phyloP scores from a whole-genome alignment of 2,329 filamentous ascomycete genomes.

The Verticillium nubilum region DNA sequence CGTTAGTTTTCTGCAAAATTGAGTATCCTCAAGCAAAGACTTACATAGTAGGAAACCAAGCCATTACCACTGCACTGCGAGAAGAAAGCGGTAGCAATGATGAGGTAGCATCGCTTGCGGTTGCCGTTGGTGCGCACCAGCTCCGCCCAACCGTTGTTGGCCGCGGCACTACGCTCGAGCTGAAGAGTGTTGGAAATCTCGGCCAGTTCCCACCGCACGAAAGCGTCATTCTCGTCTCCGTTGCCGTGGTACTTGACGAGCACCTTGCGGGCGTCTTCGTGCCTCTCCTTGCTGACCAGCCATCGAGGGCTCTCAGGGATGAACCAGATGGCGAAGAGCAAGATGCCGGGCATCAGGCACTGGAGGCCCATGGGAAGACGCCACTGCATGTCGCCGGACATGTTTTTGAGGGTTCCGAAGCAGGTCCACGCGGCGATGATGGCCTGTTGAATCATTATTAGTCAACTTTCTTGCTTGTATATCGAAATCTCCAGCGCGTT shows the following conservation, averaged over 20 bases:
- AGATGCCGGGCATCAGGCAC: slow-evolving; percentile 39
- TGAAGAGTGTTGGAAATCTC: slow-evolving; percentile 55
- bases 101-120: slow-evolving; percentile 45
- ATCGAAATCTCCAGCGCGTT: background rate
- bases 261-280: slow-evolving; percentile 27
- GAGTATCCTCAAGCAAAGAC: slow-evolving; percentile 16
- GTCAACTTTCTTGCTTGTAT: background rate
- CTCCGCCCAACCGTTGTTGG: slow-evolving; percentile 44
- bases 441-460: slow-evolving; percentile 6
- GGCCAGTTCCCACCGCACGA: slow-evolving; percentile 52
- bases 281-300: slow-evolving; percentile 30
- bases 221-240: slow-evolving; percentile 31
- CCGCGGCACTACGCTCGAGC: slow-evolving; percentile 41
- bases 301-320: slow-evolving; percentile 37
- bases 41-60: slow-evolving; percentile 54
- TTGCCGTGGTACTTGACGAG: slow-evolving; percentile 27
- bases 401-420: slow-evolving; percentile 38
- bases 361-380: slow-evolving; percentile 43
- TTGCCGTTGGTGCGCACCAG: slow-evolving; percentile 52
- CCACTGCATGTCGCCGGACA: slow-evolving; percentile 46
- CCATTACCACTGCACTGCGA: slow-evolving; percentile 57
- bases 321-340: slow-evolving; percentile 45
- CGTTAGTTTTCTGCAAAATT: background rate
- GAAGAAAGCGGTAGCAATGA: slow-evolving; percentile 51
- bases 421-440: slow-evolving; percentile 41